phyloP scores from a whole-genome alignment of 2,329 filamentous ascomycete species.

The Fusarium abutilonis region DNA sequence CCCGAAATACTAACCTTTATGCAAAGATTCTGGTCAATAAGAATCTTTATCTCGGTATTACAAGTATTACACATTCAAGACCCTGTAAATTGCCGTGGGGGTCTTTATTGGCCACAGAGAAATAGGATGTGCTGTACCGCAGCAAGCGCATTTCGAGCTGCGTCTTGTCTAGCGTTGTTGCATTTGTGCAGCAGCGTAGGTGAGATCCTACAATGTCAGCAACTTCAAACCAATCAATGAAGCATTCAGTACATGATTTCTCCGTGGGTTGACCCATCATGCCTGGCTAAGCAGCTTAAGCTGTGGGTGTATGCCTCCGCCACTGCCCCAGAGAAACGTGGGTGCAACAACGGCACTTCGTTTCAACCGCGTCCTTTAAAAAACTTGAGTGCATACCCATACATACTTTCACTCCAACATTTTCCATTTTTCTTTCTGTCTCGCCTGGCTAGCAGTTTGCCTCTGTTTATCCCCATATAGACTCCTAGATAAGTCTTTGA shows the following conservation, averaged over 20 bases:
- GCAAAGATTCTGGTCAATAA: slow-evolving; percentile 32
- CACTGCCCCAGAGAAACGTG: slow-evolving; percentile 33
- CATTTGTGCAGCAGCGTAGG: neutral
- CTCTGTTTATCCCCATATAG: neutral
- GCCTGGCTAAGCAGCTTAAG: neutral
- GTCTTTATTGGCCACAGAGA: slow-evolving; percentile 29
- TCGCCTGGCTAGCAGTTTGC: neutral
- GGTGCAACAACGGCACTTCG: slow-evolving; percentile 18
- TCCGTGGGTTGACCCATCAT: slow-evolving; percentile 1
- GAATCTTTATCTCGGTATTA: slow-evolving; percentile 20
- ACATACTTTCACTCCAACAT: neutral
- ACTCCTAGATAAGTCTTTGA: neutral
- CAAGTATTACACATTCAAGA: neutral
- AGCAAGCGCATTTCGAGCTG: slow-evolving; percentile 13
- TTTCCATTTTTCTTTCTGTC: slow-evolving; percentile 6
- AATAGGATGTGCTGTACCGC: slow-evolving; percentile 11
- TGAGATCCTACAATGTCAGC: slow-evolving; percentile 12
- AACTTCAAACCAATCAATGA: slow-evolving; percentile 26
- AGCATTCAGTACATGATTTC: slow-evolving; percentile 4
- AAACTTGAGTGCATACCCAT: slow-evolving; percentile 11
- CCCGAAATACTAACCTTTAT: slow-evolving; percentile 34
- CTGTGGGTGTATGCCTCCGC: slow-evolving; percentile 32
- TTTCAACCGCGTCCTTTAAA: slow-evolving; percentile 23
- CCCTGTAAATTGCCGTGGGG: slow-evolving; percentile 13
- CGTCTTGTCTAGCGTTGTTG: slow-evolving; percentile 9